Evolutionary conservation across 352 stramenopile genomes (phyloP), one percentile per base, ranked within the genome.

Genomic region (Pythium aristosporum): DNA sequence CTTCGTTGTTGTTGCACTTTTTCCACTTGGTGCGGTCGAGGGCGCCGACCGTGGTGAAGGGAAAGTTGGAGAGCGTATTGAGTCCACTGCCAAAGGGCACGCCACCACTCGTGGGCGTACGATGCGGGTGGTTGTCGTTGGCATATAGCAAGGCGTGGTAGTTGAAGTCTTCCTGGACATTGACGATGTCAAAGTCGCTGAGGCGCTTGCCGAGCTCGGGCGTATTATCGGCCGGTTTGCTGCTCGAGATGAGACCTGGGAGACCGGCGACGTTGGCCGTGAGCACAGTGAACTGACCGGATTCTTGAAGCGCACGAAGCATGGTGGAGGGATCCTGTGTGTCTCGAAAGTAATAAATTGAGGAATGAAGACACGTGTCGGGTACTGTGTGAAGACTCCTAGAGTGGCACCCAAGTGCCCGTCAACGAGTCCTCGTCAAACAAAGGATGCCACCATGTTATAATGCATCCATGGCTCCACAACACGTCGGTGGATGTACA

Each of bases 151-250:
- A n/a, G 5, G 39, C 50, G 50, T 67, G 61, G 61, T 67, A 67
- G 61, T 67, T 67, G 52, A 67, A 67, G 25, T 67, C 61, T 18
- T 67, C 61, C 37, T 67, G 61, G n/a, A 69, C 56, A 41, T 69
- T 69, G 34, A 69, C 54, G 25, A 69, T 63, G 54, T 64, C 54
- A 28, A 63, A 63, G 12, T 60, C 43, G 48, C 48, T 61, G 37
- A 85, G 73, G 51, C 76, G 76, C 36, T 70, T 77, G 16, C 69
- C 76, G 34, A 85, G 77, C 63, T 85, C 74, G 28, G 75, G 65
- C 46, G 74, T 79, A 61, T 85, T 82, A 18, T 57, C 51, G 13
- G 67, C 61, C 32, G 76, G 74, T 48, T 82, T 61, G 53, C 76
- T 75, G 43, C 76, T 85, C 53, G 74, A 85, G 28, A 85, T 60